Percentiles rank a stretch among this genome's conserved stretches.
phyloP scores from a whole-genome alignment of 495 filamentous ascomycete species.

The Achaetomiella virescens region DNA sequence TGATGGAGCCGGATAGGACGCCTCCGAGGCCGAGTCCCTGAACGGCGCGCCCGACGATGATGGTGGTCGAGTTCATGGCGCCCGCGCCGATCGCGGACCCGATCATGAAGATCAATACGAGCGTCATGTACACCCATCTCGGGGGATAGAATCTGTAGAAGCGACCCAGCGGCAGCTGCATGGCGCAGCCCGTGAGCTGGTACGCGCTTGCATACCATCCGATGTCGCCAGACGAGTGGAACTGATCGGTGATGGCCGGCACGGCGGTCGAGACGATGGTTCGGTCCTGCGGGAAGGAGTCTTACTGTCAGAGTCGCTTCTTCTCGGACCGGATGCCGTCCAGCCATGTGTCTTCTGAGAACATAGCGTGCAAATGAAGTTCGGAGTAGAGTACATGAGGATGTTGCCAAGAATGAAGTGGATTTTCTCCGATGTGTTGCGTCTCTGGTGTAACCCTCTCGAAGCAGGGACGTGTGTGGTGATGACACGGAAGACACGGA shows the following conservation, averaged over 20 bases:
- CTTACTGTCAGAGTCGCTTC: too few relatives aligned
- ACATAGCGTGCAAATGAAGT: too few relatives aligned
- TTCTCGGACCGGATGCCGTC: too few relatives aligned
- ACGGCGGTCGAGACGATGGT: slow-evolving; percentile 52
- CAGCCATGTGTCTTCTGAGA: too few relatives aligned
- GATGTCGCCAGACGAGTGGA: slow-evolving; percentile 34
- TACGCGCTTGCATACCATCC: slow-evolving; percentile 46
- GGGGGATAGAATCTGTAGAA: slow-evolving; percentile 41
- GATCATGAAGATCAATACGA: slow-evolving; percentile 35
- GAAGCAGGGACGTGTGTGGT: too few relatives aligned
- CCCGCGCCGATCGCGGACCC: slow-evolving; percentile 42
- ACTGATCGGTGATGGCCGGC: slow-evolving; percentile 32
- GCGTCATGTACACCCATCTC: slow-evolving; percentile 36
- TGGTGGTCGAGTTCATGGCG: slow-evolving; percentile 37
- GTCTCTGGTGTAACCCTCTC: too few relatives aligned
- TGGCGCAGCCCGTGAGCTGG: slow-evolving; percentile 43
- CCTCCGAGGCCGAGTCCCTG: slow-evolving; percentile 41
- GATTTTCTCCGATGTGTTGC: too few relatives aligned
- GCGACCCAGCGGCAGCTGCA: slow-evolving; percentile 44
- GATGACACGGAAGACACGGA: too few relatives aligned
- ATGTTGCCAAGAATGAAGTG: too few relatives aligned
- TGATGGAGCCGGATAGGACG: slow-evolving; percentile 44
- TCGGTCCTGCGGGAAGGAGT: slow-evolving; percentile 23
- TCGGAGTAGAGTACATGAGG: too few relatives aligned
- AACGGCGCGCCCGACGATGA: slow-evolving; percentile 45